A percentile compares a stretch with the other conserved stretches of the same genome.
These are phyloP conservation scores for Cyanodermella asteris DNA, from an alignment of 2,329 filamentous ascomycete species.

Conservation along the genomic window DNA sequence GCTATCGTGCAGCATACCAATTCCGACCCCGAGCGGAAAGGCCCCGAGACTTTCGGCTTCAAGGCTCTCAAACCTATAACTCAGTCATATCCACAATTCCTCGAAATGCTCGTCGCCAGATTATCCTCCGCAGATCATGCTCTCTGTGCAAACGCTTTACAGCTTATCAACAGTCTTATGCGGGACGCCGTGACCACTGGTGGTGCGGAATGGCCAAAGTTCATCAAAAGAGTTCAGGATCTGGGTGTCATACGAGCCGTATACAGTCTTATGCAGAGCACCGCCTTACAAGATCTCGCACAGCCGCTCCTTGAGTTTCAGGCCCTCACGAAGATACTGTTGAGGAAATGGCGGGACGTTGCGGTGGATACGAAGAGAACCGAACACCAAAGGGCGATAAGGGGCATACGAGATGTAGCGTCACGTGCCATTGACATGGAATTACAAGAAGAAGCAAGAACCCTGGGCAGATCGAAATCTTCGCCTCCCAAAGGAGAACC, in stretches of 20 bases:
- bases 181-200: slow-evolving; percentile 71
- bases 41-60: slow-evolving; percentile 58
- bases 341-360: slow-evolving; percentile 75
- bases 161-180: slow-evolving; percentile 88
- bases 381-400: slow-evolving; percentile 72
- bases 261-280: slow-evolving; percentile 84
- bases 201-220: slow-evolving; percentile 74
- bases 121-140: slow-evolving; percentile 87
- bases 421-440: slow-evolving; percentile 39
- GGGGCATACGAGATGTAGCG: slow-evolving; percentile 66
- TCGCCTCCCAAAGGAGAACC: slow-evolving; percentile 83
- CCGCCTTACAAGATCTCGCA: slow-evolving; percentile 71
- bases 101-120: slow-evolving; percentile 80
- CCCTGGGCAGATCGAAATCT: slow-evolving; percentile 38
- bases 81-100: slow-evolving; percentile 76
- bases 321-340: slow-evolving; percentile 63
- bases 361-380: slow-evolving; percentile 64
- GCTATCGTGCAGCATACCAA: slow-evolving; percentile 77
- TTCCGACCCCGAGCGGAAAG: slow-evolving; percentile 23
- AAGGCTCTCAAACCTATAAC: slow-evolving; percentile 80
- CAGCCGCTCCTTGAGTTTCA: slow-evolving; percentile 87
- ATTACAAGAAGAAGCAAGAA: slow-evolving; percentile 15
- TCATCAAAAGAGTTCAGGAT: slow-evolving; percentile 84
- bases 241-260: slow-evolving; percentile 81
- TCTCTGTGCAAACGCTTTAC: slow-evolving; percentile 82